Evolutionary conservation across 495 filamentous ascomycete species (phyloP).

Genomic region (Thozetella sp.): DNA sequence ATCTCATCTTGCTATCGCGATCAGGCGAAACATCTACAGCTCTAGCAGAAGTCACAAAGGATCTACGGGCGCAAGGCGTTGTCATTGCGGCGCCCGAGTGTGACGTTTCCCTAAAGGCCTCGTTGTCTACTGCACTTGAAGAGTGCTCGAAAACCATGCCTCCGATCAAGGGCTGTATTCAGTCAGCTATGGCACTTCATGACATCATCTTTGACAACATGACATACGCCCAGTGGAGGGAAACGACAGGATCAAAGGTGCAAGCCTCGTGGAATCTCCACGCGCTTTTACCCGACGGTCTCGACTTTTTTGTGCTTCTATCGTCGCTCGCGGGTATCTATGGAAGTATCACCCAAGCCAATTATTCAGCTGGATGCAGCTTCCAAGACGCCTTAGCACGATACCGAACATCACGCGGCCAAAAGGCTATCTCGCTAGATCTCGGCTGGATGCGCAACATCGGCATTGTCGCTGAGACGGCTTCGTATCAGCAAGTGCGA

Average conservation of each 20-base stretch:
- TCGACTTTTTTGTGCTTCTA: slow-evolving; percentile 63
- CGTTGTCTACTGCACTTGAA: slow-evolving; percentile 14
- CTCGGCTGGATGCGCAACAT: slow-evolving; percentile 42
- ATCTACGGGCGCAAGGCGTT: slow-evolving; percentile 20
- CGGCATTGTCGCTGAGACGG: slow-evolving; percentile 28
- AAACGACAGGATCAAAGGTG: slow-evolving; percentile 40
- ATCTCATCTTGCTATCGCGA: slow-evolving; percentile 55
- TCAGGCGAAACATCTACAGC: slow-evolving; percentile 31
- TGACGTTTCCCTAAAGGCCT: slow-evolving; percentile 31
- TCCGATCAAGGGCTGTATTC: slow-evolving; percentile 53
- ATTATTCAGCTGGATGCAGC: slow-evolving; percentile 61
- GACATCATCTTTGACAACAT: slow-evolving; percentile 52
- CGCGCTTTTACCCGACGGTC: slow-evolving; percentile 24
- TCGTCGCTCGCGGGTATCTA: slow-evolving; percentile 55
- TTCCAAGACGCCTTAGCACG: slow-evolving; percentile 53
- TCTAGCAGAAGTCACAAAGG: slow-evolving; percentile 17
- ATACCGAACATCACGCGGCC: slow-evolving; percentile 29
- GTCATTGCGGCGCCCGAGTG: slow-evolving; percentile 30
- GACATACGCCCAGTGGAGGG: slow-evolving; percentile 37
- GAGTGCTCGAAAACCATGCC: slow-evolving; percentile 34
- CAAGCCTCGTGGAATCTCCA: slow-evolving; percentile 50
- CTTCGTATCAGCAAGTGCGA: slow-evolving; percentile 20
- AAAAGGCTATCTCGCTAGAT: slow-evolving; percentile 45
- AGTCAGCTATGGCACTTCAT: slow-evolving; percentile 51
- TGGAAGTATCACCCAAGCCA: slow-evolving; percentile 53